Evolutionary conservation across 768 basidiomycete species (phyloP), one percentile per base, ranked within the genome.

Genomic region (Pisolithus orientalis): DNA sequence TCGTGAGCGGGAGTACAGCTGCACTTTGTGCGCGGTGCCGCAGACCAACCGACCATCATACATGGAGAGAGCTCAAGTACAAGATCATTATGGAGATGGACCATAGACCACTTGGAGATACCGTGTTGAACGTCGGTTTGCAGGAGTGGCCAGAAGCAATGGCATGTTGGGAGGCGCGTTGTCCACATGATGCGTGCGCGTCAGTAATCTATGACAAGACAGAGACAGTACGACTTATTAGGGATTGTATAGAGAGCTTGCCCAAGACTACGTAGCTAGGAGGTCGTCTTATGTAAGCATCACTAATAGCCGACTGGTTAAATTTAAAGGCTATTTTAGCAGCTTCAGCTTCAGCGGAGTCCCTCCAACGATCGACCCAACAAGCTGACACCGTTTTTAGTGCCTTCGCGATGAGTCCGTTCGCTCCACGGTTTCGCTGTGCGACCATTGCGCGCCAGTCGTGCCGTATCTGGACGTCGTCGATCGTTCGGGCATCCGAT

Each of bases 51-150:
- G 77, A 80, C 54, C 82, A 85, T 62, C 73, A 77, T 49, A 79
- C 80, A 6, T 84, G 84, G 84, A 72, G 80, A 57, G 80, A 83
- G 61, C 71, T 85, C 51, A 85, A 84, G 60, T 72, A 78, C 57
- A 75, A 67, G 44, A 76, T 84, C 49, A 60, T 79, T 4, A 56
- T 71, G 47, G 83, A 84, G 70, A 77, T 85, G 67, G 84, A 85
- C 54, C 55, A 59, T 7, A 74, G 81, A 9, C 80, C 84, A 4
- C 65, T 77, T 14, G 84, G 83, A 5, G 84, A 85, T 59, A 80
- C 80, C 6, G 69, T 85, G 37, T 42, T 75, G 53, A 68, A 75
- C 8, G 48, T 53, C 9, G 83, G 83, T 2, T 62, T 85, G 47
- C 59, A 60, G 11, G 73, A 75, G 34, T 85, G 83, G 82, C 66